These are phyloP conservation scores for Handroanthus guayacan DNA, from an alignment of 257 asterid genomes.

Conservation along the genomic window DNA sequence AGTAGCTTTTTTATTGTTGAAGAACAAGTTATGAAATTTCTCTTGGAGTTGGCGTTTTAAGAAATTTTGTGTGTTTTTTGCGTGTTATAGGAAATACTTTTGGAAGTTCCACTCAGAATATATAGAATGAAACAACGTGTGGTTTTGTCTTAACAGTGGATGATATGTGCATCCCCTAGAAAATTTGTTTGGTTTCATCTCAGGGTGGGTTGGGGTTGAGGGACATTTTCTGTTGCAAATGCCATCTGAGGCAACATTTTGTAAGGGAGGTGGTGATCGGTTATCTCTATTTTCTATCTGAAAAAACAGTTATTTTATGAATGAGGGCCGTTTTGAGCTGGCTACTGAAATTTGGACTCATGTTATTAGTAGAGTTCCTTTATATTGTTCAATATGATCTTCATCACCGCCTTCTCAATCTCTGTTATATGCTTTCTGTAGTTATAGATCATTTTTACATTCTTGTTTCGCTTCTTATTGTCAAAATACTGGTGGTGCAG, in stretches of 20 bases:
- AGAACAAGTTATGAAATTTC: too few relatives aligned
- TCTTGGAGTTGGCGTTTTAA: too few relatives aligned
- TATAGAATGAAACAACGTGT: neutral
- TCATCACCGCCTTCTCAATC: neutral
- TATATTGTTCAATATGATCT: neutral
- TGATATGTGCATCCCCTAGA: neutral
- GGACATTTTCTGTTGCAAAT: too few relatives aligned
- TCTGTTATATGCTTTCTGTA: constrained; percentile 27
- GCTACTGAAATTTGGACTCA: constrained; percentile 8
- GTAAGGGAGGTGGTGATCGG: neutral
- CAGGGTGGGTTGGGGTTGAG: too few relatives aligned
- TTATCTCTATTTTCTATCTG: constrained; percentile 6
- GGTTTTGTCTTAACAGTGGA: neutral
- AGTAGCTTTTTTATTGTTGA: neutral
- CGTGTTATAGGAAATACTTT: neutral
- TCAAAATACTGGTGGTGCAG: constrained; percentile 49
- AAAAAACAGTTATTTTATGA: constrained; percentile 16
- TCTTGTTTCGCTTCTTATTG: constrained; percentile 35
- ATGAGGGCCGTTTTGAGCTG: neutral
- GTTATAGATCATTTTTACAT: constrained; percentile 13
- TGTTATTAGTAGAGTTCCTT: neutral
- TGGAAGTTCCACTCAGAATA: neutral
- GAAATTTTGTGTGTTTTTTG: neutral
- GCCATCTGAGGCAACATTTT: too few relatives aligned
- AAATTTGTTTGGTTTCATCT: neutral